Evolutionary conservation across 768 basidiomycete species (phyloP), one percentile per base, ranked within the genome.

Genomic region (Collybia sp.): DNA sequence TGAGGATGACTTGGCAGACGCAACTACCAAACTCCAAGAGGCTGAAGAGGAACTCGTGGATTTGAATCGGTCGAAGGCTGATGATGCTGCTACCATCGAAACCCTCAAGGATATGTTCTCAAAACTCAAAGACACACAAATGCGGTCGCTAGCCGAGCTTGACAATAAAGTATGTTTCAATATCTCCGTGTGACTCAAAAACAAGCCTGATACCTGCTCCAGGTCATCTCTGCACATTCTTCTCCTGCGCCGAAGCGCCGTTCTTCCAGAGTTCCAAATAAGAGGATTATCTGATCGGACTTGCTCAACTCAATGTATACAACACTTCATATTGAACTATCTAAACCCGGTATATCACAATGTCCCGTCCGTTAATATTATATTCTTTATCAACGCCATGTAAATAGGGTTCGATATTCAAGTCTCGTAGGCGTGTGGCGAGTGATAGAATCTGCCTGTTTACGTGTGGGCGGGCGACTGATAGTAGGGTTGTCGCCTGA

Each of bases 71-170:
- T 61, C 61, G 15, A 71, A 70, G 46, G 52, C 54, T 30, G 61
- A 55, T 2, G 67, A 73, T 47, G 67, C 64, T 44, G 49, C 43
- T 30, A 68, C 62, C 5, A 71, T 75, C 18, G 50, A 58, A 30
- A 54, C 44, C 13, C 57, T 75, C 45, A 65, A 65, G 46, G 52
- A 55, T 0, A 49, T 56, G 9, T 67, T 68, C 43, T 55, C 57
- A 16, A 52, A 53, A 30, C 50, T 71, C 41, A 62, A 59, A 12
- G 58, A 65, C n/a, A 46, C 51, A 6, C 68, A 73, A 48, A 52
- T 59, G 53, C 57, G 64, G 17, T 60, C 58, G 25, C 53, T 73
- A 46, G 57, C 55, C 16, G 65, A 66, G 49, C 43, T 71, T 32
- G 65, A 68, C 36, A 53, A 58, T 34, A 64, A 67, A 67, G 72